A percentile compares a stretch with the other conserved stretches of the same genome.
These are phyloP conservation scores for Alternaria brassicae DNA, from an alignment of 2,329 filamentous ascomycete genomes.

Conservation along the genomic window DNA sequence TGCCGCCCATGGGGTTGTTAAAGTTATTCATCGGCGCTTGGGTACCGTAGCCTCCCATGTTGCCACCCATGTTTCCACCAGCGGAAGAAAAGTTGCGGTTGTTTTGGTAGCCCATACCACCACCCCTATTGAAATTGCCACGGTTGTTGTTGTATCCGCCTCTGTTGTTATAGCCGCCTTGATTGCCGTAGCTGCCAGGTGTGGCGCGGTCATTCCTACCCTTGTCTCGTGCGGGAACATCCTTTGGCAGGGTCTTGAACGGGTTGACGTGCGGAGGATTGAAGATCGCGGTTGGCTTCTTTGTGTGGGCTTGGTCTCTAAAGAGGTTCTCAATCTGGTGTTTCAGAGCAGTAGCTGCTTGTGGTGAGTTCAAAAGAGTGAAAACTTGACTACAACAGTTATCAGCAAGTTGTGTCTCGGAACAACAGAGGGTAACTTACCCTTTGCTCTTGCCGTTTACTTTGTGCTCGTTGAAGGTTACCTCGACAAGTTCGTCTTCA, in stretches of 20 bases:
- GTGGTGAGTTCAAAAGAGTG: conserved; percentile 81
- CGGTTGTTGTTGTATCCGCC: conserved; percentile 53
- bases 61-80: conserved; percentile 48
- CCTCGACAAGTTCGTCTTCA: conserved; percentile 85
- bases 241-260: conserved; percentile 90
- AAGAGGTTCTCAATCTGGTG: conserved; percentile 74
- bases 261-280: conserved; percentile 80
- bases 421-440: conserved; percentile 59
- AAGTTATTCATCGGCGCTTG: conserved; percentile 57
- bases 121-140: conserved; percentile 44
- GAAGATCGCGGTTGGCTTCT: conserved; percentile 75
- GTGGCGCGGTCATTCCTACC: conserved; percentile 65
- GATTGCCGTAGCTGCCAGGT: conserved; percentile 53
- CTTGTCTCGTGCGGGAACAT: conserved; percentile 76
- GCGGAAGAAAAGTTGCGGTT: conserved; percentile 48
- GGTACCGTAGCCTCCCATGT: conserved; percentile 56
- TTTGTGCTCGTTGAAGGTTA: conserved; percentile 98
- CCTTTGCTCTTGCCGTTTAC: conserved; percentile 99
- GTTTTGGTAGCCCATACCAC: conserved; percentile 44
- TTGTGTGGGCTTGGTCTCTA: conserved; percentile 65
- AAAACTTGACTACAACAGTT: conserved; percentile 69
- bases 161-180: conserved; percentile 53
- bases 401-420: conserved; percentile 15
- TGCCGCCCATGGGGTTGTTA: conserved; percentile 44
- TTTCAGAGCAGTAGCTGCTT: conserved; percentile 86